Evolutionary conservation across 306 rosid genomes (phyloP), one percentile per base, ranked within the genome.

Genomic region (Cyclanthera cordifolia): DNA sequence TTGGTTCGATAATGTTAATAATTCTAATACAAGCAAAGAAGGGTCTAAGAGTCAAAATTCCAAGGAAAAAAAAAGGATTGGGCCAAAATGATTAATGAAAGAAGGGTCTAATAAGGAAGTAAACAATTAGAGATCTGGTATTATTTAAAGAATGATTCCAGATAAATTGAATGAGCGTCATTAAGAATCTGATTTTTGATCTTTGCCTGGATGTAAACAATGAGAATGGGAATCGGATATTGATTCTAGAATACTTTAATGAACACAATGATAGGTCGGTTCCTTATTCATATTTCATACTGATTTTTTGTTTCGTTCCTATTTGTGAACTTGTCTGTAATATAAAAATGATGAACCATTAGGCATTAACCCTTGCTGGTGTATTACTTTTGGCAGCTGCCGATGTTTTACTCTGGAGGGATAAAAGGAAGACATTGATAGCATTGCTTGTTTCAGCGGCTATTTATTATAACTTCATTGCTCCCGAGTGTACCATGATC

Each of bases 371-470:
- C 34, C 14, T 43, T 43, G 19, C 6, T 69, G 17, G 69, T 34
- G 52, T 53, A 34, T 10, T 75, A 23, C 46, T 24, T 67, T 75
- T 80, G 80, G 79, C 95, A 93, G 99, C 88, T 86, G 95, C 99
- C 70, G 96, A 93, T 68, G 79, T 86, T 8, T 81, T 93, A 77
- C 99, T 93, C 72, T 93, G 99, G 99, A 93, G 81, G 94, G 91
- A 93, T 75, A 88, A 72, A 77, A 93, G 80, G 73, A 81, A 74
- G 77, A 87, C 99, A n/a, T 64, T 83, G 70, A 75, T 74, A 39
- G 66, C 83, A 19, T 78, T 90, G 76, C 55, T 90, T 68, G 75
- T 88, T 77, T 73, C 88, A 85, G 49, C 79, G 76, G 88, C 90
- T 21, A 80, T 88, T 78, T 90, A 93, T 86, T 84, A 73, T 83